Percentiles rank a stretch among this genome's conserved stretches.
Evolutionary conservation across 306 rosid species (phyloP).

Genomic region (Vachellia pachyceras): DNA sequence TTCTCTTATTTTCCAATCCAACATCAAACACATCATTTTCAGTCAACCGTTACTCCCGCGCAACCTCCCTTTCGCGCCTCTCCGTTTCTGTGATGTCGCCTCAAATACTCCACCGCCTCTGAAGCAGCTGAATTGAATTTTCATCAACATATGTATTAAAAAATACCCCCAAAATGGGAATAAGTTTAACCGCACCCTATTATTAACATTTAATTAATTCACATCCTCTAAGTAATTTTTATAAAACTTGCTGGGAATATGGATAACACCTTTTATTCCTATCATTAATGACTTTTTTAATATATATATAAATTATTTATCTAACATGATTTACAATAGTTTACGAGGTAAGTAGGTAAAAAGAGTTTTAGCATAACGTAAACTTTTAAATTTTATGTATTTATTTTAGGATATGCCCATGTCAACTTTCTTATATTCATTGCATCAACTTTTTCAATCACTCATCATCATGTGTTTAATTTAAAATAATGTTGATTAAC

Average conservation of each 20-base stretch:
- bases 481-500: no score
- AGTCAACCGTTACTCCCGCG: background rate
- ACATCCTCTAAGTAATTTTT: background rate
- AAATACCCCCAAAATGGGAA: background rate
- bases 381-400: no score
- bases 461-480: no score
- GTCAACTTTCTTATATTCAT: no score
- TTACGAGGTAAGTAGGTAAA: no score
- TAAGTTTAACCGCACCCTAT: background rate
- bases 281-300: no score
- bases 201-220: background rate
- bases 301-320: no score
- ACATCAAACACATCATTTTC: background rate
- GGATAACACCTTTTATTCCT: background rate
- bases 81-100: background rate
- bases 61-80: background rate
- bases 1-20: background rate
- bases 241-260: background rate
- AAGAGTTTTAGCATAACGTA: no score
- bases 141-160: background rate
- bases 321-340: no score
- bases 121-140: background rate
- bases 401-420: no score
- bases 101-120: background rate
- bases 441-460: no score